Percentiles rank a stretch among this genome's conserved stretches.
Evolutionary conservation across 768 basidiomycete genomes (phyloP).

Genomic region (Russula virescens): DNA sequence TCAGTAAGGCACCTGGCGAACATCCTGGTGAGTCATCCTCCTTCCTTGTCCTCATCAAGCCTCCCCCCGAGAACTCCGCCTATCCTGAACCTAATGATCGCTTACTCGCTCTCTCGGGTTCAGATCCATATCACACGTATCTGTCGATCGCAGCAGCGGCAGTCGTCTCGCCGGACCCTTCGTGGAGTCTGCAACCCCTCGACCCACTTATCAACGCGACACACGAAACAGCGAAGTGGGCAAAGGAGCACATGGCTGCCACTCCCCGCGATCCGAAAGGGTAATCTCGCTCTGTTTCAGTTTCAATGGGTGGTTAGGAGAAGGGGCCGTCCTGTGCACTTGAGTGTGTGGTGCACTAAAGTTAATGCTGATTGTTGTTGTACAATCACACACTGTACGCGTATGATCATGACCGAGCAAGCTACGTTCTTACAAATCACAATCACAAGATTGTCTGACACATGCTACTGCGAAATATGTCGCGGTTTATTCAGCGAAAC

Average conservation of each 20-base stretch:
- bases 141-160: slow-evolving; percentile 78
- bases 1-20: slow-evolving; percentile 78
- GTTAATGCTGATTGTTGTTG: too few relatives aligned
- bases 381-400: too few relatives aligned
- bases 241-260: slow-evolving; percentile 49
- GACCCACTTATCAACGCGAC: slow-evolving; percentile 72
- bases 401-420: too few relatives aligned
- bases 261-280: background rate
- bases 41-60: slow-evolving; percentile 8
- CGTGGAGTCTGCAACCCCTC: slow-evolving; percentile 54
- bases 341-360: too few relatives aligned
- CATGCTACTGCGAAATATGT: background rate
- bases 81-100: background rate
- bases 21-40: slow-evolving; percentile 52
- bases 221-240: slow-evolving; percentile 61
- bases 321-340: too few relatives aligned
- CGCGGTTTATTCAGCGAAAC: too few relatives aligned
- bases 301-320: too few relatives aligned
- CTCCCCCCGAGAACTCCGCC: background rate
- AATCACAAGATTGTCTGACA: background rate
- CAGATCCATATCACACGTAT: slow-evolving; percentile 96
- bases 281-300: too few relatives aligned
- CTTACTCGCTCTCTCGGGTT: background rate
- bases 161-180: slow-evolving; percentile 34
- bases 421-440: too few relatives aligned